Percentiles rank a stretch among this genome's conserved stretches.
These are phyloP conservation scores for Strigomonas culicis DNA, from an alignment of 208 protist species.

Conservation along the genomic window DNA sequence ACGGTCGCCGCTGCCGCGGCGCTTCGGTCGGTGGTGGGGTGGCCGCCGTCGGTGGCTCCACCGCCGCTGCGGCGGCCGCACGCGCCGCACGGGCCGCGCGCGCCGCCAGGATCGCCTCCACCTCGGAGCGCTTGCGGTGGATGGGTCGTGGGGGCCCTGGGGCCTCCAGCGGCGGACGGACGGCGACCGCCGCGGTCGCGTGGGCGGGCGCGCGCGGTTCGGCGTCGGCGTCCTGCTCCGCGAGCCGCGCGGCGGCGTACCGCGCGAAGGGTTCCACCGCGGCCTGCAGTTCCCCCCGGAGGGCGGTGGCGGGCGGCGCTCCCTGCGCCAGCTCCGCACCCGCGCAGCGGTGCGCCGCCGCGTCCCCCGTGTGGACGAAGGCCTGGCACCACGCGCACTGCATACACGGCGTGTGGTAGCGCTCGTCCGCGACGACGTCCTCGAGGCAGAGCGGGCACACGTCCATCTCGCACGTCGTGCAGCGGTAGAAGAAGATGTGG, in stretches of 20 bases:
- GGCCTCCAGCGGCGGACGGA: too few relatives aligned
- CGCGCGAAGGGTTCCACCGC: background rate
- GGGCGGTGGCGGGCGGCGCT: background rate
- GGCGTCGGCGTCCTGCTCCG: background rate
- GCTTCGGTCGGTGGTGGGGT: too few relatives aligned
- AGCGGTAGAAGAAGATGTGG: conserved; percentile 51
- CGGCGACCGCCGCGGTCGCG: background rate
- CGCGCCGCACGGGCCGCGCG: too few relatives aligned
- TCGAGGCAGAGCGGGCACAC: conserved; percentile 54
- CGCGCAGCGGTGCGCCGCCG: conserved; percentile 36
- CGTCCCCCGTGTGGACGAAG: conserved; percentile 34
- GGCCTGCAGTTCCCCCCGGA: background rate
- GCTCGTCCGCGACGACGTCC: conserved; percentile 48
- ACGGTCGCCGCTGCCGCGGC: too few relatives aligned
- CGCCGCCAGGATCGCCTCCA: background rate
- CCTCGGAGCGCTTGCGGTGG: background rate
- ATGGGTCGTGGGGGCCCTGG: too few relatives aligned
- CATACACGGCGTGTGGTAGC: conserved; percentile 78
- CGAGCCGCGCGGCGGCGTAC: background rate
- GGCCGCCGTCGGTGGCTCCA: too few relatives aligned
- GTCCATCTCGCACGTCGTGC: conserved; percentile 59
- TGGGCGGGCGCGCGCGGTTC: background rate
- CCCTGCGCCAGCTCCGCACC: conserved; percentile 17
- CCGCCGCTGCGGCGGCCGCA: too few relatives aligned
- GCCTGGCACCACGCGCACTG: conserved; percentile 53